phyloP scores from a whole-genome alignment of 1,284 basidiomycete genomes.

The Pulchroboletus neoregius region DNA sequence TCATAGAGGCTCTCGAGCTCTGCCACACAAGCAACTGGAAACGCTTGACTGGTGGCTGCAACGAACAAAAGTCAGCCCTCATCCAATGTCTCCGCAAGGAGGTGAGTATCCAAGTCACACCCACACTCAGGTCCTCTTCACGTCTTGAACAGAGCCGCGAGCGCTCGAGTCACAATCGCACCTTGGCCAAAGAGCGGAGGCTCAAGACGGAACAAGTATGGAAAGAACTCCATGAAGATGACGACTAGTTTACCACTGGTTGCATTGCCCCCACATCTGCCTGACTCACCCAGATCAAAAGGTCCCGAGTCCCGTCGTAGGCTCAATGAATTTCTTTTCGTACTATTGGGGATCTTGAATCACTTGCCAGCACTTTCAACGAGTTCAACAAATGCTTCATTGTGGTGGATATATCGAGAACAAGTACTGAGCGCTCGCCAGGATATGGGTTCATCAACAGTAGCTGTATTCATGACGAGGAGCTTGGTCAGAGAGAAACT shows the following conservation, averaged over 20 bases:
- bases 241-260: slow-evolving; percentile 30
- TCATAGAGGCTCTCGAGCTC: slow-evolving; percentile 67
- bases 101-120: slow-evolving; percentile 41
- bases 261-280: not conserved
- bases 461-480: no score
- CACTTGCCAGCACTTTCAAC: no score
- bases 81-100: slow-evolving; percentile 74
- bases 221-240: slow-evolving; percentile 52
- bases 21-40: slow-evolving; percentile 63
- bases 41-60: slow-evolving; percentile 68
- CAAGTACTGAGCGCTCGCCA: no score
- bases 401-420: no score
- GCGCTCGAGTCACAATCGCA: slow-evolving; percentile 67
- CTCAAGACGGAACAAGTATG: slow-evolving; percentile 55
- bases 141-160: slow-evolving; percentile 52
- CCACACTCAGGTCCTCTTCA: not conserved
- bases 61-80: slow-evolving; percentile 64
- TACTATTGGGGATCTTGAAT: no score
- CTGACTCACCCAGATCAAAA: not conserved
- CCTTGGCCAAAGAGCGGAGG: slow-evolving; percentile 58
- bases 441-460: no score
- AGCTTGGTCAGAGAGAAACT: no score
- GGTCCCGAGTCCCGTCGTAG: not conserved
- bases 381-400: no score
- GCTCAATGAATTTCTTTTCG: no score